Conservation (phyloP, 2,329 filamentous ascomycete genomes). For the Apiospora aurea region DNA sequence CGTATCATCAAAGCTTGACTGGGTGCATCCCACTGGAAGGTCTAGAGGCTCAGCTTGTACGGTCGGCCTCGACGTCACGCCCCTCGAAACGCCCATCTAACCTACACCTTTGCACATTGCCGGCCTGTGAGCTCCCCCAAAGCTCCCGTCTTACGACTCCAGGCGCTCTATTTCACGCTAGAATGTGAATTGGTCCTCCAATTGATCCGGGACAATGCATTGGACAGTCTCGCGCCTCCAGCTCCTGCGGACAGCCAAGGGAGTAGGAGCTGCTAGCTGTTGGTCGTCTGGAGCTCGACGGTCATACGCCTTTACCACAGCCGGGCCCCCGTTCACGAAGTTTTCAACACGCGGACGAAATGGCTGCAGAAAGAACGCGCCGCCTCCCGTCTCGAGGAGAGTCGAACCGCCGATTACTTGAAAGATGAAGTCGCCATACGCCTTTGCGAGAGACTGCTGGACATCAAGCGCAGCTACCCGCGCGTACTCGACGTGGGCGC, state of each 20-base stretch:
- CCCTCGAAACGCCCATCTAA: background rate
- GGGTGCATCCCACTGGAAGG: background rate
- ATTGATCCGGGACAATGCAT: conserved; percentile 39
- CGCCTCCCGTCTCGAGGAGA: conserved; percentile 71
- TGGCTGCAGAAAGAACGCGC: conserved; percentile 91
- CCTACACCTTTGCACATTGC: background rate
- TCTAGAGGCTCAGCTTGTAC: conserved; percentile 3
- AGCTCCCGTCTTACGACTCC: background rate
- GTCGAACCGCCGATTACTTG: conserved; percentile 87
- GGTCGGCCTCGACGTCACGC: conserved; percentile 22
- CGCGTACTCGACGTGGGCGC: conserved; percentile 91
- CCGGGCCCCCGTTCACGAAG: conserved; percentile 80
- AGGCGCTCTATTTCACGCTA: conserved; percentile 28
- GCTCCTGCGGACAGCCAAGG: background rate
- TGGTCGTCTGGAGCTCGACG: conserved; percentile 45
- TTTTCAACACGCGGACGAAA: conserved; percentile 90
- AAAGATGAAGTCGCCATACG: conserved; percentile 90
- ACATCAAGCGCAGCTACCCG: conserved; percentile 89
- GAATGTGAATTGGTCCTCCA: conserved; percentile 36
- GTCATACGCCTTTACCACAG: conserved; percentile 78
- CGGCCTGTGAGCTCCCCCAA: background rate
- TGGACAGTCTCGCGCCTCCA: conserved; percentile 31
- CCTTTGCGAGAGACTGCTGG: conserved; percentile 84
- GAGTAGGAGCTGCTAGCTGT: conserved; percentile 26
- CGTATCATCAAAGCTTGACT: conserved; percentile 7